Base-by-base conservation (phyloP, 1,284 basidiomycete species). In the Ganoderma sinense region DNA sequence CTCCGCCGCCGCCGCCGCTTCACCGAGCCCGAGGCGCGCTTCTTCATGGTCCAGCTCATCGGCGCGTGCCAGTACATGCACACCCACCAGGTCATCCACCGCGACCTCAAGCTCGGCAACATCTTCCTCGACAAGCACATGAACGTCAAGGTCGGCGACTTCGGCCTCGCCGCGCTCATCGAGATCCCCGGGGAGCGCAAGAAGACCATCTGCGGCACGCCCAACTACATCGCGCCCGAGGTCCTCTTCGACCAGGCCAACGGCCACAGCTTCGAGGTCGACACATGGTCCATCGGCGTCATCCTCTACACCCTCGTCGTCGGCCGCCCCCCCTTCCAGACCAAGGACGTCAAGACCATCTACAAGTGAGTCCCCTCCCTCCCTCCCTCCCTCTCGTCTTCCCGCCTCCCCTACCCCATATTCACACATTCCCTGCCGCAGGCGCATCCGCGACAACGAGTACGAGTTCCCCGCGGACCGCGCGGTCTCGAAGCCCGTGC, bases 21-120 rank as follows among this genome's bases (percentile, higher is more conserved):
- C 81, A 92, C 94, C 26, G 97, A 99, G 81, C 93, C 95, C 0
- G 97, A 99, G 82, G 89, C 96, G 0, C 92, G 97, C 36, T 97
- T 92, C 82, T 96, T 95, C 83, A 91, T 98, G 85, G 89, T 97
- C 6, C 97, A 99, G 81, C 91, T 99, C 75, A 93, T 98, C 74
- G 96, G 96, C 33, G 97, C 97, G 0, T 97, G 96, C 80, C 91
- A 96, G 76, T 97, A 98, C 86, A 97, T 99, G 96, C 98, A 99
- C 81, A 88, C 87, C 33, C 92, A 97, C 80, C 94, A 95, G 76
- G 95, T 99, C 78, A 99, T 99, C 81, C 95, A 99, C 83, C 93
- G 97, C 51, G 97, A 98, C 80, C 88, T 98, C 72, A 98, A 98
- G 81, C 89, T 99, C 8, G 97, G 97, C 39, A 99, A 99, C 82